Base-by-base conservation (phyloP, 352 stramenopile genomes). In the Pythium guiyangense region DNA sequence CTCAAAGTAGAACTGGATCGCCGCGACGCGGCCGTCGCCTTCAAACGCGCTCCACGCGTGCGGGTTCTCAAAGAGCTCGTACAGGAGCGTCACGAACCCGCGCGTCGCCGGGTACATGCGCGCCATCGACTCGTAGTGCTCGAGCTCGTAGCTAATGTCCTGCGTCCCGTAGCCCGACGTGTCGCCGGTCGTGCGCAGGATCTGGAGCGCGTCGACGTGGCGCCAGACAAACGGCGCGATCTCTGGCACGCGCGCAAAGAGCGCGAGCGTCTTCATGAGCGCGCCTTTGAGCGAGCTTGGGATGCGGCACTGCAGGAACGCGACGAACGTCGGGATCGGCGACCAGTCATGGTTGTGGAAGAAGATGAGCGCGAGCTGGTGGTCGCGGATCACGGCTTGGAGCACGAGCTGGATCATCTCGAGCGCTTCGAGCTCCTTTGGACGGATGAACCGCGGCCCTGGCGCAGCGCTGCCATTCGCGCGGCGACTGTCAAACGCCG, bases 301-400 rank as follows among this genome's bases (percentile, higher is more conserved):
- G 35, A 94, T 90, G 14, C 80, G 79, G 48, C 81, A 93, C 54
- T 92, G 85, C 42, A 94, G 43, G 57, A 94, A 90, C 15, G 82
- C 73, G 34, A 93, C 81, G 47, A 94, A 92, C 20, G 79, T 90
- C 50, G 83, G 71, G 39, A 94, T 86, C 17, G 84, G 81, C 42
- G 82, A 85, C 79, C 79, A 91, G 50, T 92, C 82, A 42, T 91
- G 85, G 59, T 92, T 92, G 70, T 93, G 81, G 67, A 92, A 90
- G 58, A 94, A 93, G 22, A 92, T 85, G 6, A 90, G 61, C 18
- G 81, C 83, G 34, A 94, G 67, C 47, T 90, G 79, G 53, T 72
- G 70, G 54, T 93, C 80, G 29, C 69, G 69, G 22, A 94, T 77
- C 34, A 94, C 82, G 26, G 80, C 70, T 48, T 93, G 85, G 47